Evolutionary conservation across 2,329 filamentous ascomycete species (phyloP).

Genomic region (Epicoccum sorghinum): DNA sequence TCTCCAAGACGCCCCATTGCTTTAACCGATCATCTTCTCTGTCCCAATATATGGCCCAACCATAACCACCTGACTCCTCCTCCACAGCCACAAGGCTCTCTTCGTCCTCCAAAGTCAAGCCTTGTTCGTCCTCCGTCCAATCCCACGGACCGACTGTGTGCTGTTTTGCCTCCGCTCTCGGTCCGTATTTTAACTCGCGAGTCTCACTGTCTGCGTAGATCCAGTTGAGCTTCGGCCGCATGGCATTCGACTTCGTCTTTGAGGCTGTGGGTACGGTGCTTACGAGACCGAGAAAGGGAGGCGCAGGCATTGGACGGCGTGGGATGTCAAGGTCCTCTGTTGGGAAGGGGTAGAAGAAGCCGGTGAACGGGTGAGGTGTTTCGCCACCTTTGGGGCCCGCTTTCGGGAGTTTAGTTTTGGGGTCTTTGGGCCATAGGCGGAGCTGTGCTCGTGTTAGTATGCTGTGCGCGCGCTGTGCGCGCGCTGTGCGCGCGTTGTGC

Average conservation of each 20-base stretch:
- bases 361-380: constrained; percentile 55
- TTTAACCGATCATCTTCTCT: constrained; percentile 54
- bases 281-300: constrained; percentile 56
- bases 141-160: constrained; percentile 83
- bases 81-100: constrained; percentile 64
- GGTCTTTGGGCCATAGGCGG: constrained; percentile 45
- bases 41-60: constrained; percentile 62
- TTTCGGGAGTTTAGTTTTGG: constrained; percentile 35
- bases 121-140: constrained; percentile 68
- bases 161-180: constrained; percentile 71
- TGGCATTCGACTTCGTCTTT: constrained; percentile 16
- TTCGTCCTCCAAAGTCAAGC: constrained; percentile 61
- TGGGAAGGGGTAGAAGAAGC: constrained; percentile 58
- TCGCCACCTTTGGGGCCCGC: constrained; percentile 27
- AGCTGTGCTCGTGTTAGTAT: constrained; percentile 29
- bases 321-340: constrained; percentile 51
- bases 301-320: constrained; percentile 39
- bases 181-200: constrained; percentile 66
- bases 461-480: neutral
- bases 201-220: constrained; percentile 68
- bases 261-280: constrained; percentile 54
- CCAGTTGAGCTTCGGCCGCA: constrained; percentile 66
- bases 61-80: constrained; percentile 53
- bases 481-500: neutral
- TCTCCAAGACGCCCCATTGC: constrained; percentile 44